Conservation (phyloP, 345 rosid genomes). For the Moringa oleifera region DNA sequence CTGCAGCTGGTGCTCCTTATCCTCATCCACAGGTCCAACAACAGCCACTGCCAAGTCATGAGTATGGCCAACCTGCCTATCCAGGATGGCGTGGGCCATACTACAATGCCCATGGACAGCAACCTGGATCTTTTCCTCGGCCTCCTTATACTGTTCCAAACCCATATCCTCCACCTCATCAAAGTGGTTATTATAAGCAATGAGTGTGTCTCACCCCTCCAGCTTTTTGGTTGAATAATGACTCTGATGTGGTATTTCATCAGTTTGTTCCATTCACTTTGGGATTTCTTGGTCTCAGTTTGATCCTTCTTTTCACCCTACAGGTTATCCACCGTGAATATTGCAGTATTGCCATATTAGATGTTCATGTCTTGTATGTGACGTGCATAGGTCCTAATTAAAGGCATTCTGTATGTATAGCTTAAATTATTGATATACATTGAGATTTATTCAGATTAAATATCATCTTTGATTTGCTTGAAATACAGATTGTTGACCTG, state of each 20-base stretch:
- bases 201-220: slow-evolving; percentile 14
- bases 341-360: background rate
- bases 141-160: slow-evolving; percentile 74
- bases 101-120: slow-evolving; percentile 69
- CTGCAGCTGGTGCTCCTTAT: slow-evolving; percentile 42
- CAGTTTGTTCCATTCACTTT: background rate
- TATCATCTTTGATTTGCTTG: too few species aligned
- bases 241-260: background rate
- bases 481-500: too few species aligned
- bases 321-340: background rate
- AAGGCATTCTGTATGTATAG: background rate
- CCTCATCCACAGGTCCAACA: slow-evolving; percentile 54
- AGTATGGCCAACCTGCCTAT: slow-evolving; percentile 76
- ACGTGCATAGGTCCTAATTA: background rate
- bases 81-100: slow-evolving; percentile 94
- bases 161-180: slow-evolving; percentile 72
- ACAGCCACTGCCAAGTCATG: slow-evolving; percentile 57
- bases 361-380: slow-evolving; percentile 3
- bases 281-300: slow-evolving; percentile 4
- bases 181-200: slow-evolving; percentile 80
- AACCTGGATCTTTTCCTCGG: slow-evolving; percentile 56
- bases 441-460: background rate
- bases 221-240: background rate
- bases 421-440: too few species aligned
- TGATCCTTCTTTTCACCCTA: background rate